Evolutionary conservation across 805 yeast species (phyloP).

Genomic region (Sugiyamaella mastotermitis): DNA sequence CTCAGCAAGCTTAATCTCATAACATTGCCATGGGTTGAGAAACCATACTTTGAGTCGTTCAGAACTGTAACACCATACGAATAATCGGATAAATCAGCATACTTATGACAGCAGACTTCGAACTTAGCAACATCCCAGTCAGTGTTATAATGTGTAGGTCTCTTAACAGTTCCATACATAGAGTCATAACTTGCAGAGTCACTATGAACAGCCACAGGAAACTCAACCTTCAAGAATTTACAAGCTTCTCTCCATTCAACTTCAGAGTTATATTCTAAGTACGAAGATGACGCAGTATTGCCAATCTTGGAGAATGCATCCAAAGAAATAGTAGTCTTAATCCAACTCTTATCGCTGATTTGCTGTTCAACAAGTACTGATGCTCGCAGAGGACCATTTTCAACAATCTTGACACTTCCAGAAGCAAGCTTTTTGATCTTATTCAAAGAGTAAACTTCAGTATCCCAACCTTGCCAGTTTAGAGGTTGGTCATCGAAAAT

Average conservation of each 20-base stretch:
- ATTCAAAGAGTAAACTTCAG: slow-evolving; percentile 81
- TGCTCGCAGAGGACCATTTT: slow-evolving; percentile 52
- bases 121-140: slow-evolving; percentile 95
- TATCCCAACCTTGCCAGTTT: slow-evolving; percentile 95
- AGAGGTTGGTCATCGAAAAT: slow-evolving; percentile 87
- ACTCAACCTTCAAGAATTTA: slow-evolving; percentile 87
- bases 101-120: slow-evolving; percentile 91
- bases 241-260: slow-evolving; percentile 86
- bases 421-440: slow-evolving; percentile 47
- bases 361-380: slow-evolving; percentile 57
- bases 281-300: slow-evolving; percentile 17
- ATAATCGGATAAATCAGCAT: slow-evolving; percentile 81
- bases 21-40: slow-evolving; percentile 81
- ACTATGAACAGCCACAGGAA: slow-evolving; percentile 75
- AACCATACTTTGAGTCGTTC: slow-evolving; percentile 87
- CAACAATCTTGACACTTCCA: slow-evolving; percentile 36
- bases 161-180: slow-evolving; percentile 82
- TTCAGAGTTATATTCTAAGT: slow-evolving; percentile 45
- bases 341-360: slow-evolving; percentile 50
- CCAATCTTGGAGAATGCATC: slow-evolving; percentile 38
- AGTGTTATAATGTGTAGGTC: slow-evolving; percentile 94
- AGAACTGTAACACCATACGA: slow-evolving; percentile 80
- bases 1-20: slow-evolving; percentile 82
- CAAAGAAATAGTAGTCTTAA: slow-evolving; percentile 64
- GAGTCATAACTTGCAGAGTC: slow-evolving; percentile 86